Base-by-base conservation (phyloP, 495 filamentous ascomycete species). In the Neurospora sp. region DNA sequence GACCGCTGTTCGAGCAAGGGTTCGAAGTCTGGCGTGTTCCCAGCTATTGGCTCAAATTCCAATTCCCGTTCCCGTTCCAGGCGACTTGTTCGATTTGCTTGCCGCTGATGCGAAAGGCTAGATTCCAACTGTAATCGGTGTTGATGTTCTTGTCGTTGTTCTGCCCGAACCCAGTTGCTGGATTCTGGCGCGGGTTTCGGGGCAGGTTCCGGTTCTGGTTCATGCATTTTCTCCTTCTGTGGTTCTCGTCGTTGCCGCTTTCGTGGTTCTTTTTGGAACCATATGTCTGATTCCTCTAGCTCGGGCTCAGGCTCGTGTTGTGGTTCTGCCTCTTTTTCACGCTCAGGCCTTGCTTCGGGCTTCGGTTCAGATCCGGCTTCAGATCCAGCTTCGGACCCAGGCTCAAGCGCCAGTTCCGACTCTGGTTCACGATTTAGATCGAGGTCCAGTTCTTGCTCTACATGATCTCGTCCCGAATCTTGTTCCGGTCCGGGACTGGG, bases 401-500 rank as follows among this genome's bases (percentile, higher is more conserved):
- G 27, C 31, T 65, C 53, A 16, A 65, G 27, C 6, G 14, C 53
- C 0, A 16, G 27, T 65, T 65, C 53, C 53, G 53, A 65, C 11
- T 35, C 53, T 65, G 27, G 14, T 65, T 31, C 31, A 1, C 27
- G 53, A 65, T 65, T 0, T 7, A 16, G 53, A 35, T 61, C 27
- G 2, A 0, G 27, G 8, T 0, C 27, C 53, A 12, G 27, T 8
- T 41, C 72, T 16, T 38, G 53, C 37, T 76, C 11, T 70, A n/a
- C n/a, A n/a, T n/a, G 44, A 80, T 82, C 40, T 79, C 80, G 71
- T 83, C 77, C 59, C 14, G 6, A 61, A 65, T 35, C 7, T 35
- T 35, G 5, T 65, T 59, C 20, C 53, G 11, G 14, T 18, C 27
- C 5, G 16, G 27, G 0, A 61, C 5, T 3, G 8, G 41, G 16